These are phyloP conservation scores for Oryza brachyantha DNA, from an alignment of 176 grass and related monocot genomes.

Conservation along the genomic window DNA sequence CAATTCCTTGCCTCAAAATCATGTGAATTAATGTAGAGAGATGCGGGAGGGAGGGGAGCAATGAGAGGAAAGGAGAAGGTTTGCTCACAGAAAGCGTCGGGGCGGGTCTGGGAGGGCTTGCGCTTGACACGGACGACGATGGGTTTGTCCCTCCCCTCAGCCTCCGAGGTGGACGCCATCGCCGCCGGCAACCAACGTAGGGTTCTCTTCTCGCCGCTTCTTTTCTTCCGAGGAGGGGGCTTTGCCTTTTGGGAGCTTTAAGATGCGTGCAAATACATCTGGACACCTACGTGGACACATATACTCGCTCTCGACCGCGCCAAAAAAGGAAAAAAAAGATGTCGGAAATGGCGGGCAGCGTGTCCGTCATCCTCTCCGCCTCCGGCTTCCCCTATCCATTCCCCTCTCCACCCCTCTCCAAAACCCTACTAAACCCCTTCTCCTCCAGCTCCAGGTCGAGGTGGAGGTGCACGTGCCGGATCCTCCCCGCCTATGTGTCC, in stretches of 20 bases:
- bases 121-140: constrained; percentile 83
- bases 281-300: neutral
- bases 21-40: too few relatives aligned
- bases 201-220: too few relatives aligned
- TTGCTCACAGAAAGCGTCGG: constrained; percentile 74
- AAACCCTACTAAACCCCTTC: constrained; percentile 12
- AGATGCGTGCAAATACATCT: neutral
- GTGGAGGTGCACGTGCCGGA: neutral
- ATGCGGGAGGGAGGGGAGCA: neutral
- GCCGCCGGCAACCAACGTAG: neutral
- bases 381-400: constrained; percentile 31
- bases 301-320: too few relatives aligned
- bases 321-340: too few relatives aligned
- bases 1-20: too few relatives aligned
- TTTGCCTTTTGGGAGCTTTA: neutral
- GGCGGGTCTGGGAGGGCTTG: constrained; percentile 56
- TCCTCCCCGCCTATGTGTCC: neutral
- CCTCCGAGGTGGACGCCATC: constrained; percentile 19
- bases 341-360: constrained; percentile 24
- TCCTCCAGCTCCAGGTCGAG: too few relatives aligned
- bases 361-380: constrained; percentile 9
- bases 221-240: too few relatives aligned
- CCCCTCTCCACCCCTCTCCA: constrained; percentile 1
- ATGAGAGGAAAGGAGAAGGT: neutral
- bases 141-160: constrained; percentile 39